phyloP scores from a whole-genome alignment of 768 basidiomycete species.

The Kwoniella heveanensis region DNA sequence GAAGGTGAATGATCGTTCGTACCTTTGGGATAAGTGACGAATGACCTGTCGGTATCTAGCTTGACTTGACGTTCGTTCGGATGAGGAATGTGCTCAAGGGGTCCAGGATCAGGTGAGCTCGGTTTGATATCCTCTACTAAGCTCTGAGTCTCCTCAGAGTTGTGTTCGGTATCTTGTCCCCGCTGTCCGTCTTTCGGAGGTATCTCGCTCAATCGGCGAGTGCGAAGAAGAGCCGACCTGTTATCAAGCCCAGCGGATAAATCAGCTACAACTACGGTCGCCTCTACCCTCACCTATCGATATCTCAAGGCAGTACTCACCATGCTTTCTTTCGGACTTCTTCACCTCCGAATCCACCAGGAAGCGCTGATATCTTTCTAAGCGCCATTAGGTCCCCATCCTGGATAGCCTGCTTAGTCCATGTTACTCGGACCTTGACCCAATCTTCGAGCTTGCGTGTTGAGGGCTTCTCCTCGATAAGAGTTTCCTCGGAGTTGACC shows the following conservation, averaged over 20 bases:
- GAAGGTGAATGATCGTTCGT: constrained; percentile 52
- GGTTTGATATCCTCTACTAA: background rate
- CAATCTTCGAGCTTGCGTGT: constrained; percentile 8
- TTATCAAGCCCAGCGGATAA: constrained; percentile 18
- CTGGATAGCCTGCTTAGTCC: constrained; percentile 43
- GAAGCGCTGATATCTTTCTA: constrained; percentile 42
- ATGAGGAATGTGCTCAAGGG: constrained; percentile 4
- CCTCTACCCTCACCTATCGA: too few relatives aligned
- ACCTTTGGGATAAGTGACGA: constrained; percentile 91
- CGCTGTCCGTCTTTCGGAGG: background rate
- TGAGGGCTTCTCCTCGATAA: background rate
- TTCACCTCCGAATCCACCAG: constrained; percentile 53
- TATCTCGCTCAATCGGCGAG: background rate
- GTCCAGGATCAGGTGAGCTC: constrained; percentile 5
- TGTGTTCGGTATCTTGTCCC: background rate
- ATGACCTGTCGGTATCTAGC: constrained; percentile 88
- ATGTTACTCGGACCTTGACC: constrained; percentile 32
- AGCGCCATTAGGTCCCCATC: constrained; percentile 39
- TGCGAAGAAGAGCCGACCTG: constrained; percentile 8
- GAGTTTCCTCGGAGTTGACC: background rate
- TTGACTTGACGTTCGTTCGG: constrained; percentile 80
- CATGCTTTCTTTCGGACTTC: constrained; percentile 51
- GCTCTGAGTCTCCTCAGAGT: background rate
- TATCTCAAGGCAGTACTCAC: constrained; percentile 36
- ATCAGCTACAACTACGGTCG: background rate